Evolutionary conservation across 805 yeast genomes (phyloP).

Genomic region (Blastobotrys chiropterorum): DNA sequence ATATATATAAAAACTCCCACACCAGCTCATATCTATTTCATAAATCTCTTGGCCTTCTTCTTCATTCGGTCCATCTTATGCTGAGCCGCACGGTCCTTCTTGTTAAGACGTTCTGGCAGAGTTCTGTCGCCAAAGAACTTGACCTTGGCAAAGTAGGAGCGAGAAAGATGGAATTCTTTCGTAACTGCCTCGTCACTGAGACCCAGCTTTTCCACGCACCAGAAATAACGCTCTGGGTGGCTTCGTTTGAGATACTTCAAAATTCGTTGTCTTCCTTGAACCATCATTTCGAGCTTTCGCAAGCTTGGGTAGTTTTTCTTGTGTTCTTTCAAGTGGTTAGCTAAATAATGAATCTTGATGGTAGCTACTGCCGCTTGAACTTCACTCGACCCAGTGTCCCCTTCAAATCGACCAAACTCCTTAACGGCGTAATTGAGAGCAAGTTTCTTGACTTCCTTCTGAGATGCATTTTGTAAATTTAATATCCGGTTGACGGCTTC

Average conservation of each 20-base stretch:
- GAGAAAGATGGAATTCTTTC: slow-evolving; percentile 53
- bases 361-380: slow-evolving; percentile 93
- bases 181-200: slow-evolving; percentile 72
- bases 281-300: slow-evolving; percentile 70
- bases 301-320: slow-evolving; percentile 69
- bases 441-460: slow-evolving; percentile 48
- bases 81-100: slow-evolving; percentile 18
- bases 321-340: slow-evolving; percentile 62
- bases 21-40: slow-evolving; percentile 4
- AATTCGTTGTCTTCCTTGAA: slow-evolving; percentile 81
- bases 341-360: slow-evolving; percentile 68
- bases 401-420: slow-evolving; percentile 78
- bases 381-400: slow-evolving; percentile 93
- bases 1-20: not conserved
- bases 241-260: slow-evolving; percentile 76
- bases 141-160: slow-evolving; percentile 29
- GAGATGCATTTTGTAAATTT: slow-evolving; percentile 63
- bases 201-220: slow-evolving; percentile 83
- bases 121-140: slow-evolving; percentile 35
- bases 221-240: slow-evolving; percentile 74
- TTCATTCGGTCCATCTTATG: slow-evolving; percentile 14
- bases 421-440: slow-evolving; percentile 60
- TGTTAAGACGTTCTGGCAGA: slow-evolving; percentile 25
- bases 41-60: slow-evolving; percentile 20
- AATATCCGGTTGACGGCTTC: slow-evolving; percentile 67